A percentile compares a stretch with the other conserved stretches of the same genome.
Conservation (phyloP, 139 green algal genomes). For the Chlamydomonas sp. region DNA sequence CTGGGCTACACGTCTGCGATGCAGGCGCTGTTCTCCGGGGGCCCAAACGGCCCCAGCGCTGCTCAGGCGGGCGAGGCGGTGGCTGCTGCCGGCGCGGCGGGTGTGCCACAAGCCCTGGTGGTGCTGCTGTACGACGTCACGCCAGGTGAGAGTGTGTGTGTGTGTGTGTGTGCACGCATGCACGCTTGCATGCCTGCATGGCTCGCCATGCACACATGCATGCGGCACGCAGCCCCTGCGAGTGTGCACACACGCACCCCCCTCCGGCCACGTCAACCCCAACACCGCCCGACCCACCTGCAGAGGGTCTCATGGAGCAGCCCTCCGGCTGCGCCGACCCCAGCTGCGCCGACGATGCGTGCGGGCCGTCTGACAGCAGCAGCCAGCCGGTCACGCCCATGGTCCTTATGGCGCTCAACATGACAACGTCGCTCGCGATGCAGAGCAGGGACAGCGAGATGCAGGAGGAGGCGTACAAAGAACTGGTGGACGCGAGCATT, state of each 20-base stretch:
- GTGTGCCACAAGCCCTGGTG: background rate
- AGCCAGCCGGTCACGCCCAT: too few species aligned
- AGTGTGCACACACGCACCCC: too few species aligned
- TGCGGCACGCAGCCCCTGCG: too few species aligned
- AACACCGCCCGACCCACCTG: too few species aligned
- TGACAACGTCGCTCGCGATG: background rate
- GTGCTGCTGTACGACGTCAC: background rate
- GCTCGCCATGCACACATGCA: too few species aligned
- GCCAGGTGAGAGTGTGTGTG: too few species aligned
- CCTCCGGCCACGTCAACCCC: too few species aligned
- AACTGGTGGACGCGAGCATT: too few species aligned
- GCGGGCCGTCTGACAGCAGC: background rate
- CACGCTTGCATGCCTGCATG: too few species aligned
- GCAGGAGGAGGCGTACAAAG: conserved; percentile 1
- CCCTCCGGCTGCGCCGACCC: background rate
- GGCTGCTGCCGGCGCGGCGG: background rate
- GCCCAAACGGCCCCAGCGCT: background rate
- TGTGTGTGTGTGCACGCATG: too few species aligned
- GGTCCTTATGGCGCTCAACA: conserved; percentile 5
- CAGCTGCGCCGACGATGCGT: background rate
- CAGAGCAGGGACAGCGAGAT: background rate
- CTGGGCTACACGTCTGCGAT: background rate
- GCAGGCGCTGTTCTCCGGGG: background rate
- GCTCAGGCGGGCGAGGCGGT: background rate
- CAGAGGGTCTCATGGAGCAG: background rate